phyloP scores from a whole-genome alignment of 257 asterid species.

The Fraxinus americana region DNA sequence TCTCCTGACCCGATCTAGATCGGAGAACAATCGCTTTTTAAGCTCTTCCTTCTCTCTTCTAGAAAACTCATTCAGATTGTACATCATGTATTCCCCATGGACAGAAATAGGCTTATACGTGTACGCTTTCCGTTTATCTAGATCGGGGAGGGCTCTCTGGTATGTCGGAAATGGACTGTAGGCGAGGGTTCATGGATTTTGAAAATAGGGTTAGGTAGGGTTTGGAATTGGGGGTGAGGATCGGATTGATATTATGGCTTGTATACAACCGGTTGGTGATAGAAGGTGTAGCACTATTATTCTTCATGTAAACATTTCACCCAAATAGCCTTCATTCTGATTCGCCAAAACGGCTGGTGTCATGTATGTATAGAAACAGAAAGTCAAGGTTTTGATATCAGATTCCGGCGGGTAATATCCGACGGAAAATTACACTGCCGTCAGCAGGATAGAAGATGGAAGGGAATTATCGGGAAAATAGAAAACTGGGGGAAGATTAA shows the following conservation, averaged over 20 bases:
- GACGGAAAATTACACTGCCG: slow-evolving; percentile 21
- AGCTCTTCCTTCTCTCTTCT: slow-evolving; percentile 35
- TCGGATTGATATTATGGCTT: slow-evolving; percentile 54
- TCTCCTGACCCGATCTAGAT: slow-evolving; percentile 77
- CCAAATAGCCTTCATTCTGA: slow-evolving; percentile 61
- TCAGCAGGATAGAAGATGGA: not conserved
- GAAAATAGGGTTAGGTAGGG: slow-evolving; percentile 70
- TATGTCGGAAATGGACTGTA: slow-evolving; percentile 15
- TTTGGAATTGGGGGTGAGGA: slow-evolving; percentile 50
- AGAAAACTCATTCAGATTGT: slow-evolving; percentile 23
- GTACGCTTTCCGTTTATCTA: slow-evolving; percentile 11
- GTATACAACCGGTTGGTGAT: slow-evolving; percentile 17
- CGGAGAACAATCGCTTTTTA: slow-evolving; percentile 54
- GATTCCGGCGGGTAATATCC: slow-evolving; percentile 24
- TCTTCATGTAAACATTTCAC: slow-evolving; percentile 26
- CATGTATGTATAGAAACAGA: slow-evolving; percentile 50
- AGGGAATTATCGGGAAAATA: slow-evolving; percentile 36
- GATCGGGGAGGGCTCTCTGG: slow-evolving; percentile 18
- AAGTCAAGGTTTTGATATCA: slow-evolving; percentile 46
- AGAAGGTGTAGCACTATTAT: slow-evolving; percentile 17
- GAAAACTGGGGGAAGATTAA: slow-evolving; percentile 48
- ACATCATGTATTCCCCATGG: slow-evolving; percentile 59
- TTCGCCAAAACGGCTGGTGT: slow-evolving; percentile 87
- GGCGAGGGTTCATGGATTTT: slow-evolving; percentile 23
- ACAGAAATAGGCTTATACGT: slow-evolving; percentile 12